A percentile compares a stretch with the other conserved stretches of the same genome.
These are phyloP conservation scores for Cucurbita argyrosperma DNA, from an alignment of 306 rosid species.

Conservation along the genomic window DNA sequence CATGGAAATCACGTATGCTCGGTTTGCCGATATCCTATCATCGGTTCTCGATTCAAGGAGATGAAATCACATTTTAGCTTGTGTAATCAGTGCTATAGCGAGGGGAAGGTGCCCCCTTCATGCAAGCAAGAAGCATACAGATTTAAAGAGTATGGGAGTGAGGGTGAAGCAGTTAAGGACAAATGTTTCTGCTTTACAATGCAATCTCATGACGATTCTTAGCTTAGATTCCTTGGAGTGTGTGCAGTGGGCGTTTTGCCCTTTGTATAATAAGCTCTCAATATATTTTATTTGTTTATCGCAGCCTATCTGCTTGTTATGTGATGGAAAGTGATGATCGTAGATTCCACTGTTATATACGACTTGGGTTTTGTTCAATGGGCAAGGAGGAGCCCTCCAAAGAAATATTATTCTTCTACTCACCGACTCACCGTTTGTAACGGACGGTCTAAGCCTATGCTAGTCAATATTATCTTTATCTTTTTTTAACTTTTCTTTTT, in stretches of 20 bases:
- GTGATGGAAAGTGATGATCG: background rate
- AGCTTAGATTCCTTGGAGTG: slow-evolving; percentile 26
- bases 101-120: slow-evolving; percentile 93
- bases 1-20: slow-evolving; percentile 68
- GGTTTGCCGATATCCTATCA: slow-evolving; percentile 77
- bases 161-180: slow-evolving; percentile 66
- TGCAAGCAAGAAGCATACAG: slow-evolving; percentile 82
- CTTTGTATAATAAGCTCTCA: slow-evolving; percentile 35
- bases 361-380: background rate
- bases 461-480: no score
- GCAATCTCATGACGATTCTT: slow-evolving; percentile 48
- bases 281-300: slow-evolving; percentile 15
- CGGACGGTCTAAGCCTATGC: no score
- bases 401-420: background rate
- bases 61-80: slow-evolving; percentile 65
- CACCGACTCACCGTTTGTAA: no score
- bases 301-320: slow-evolving; percentile 5
- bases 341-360: background rate
- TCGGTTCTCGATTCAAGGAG: slow-evolving; percentile 90
- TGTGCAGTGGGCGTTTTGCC: slow-evolving; percentile 23
- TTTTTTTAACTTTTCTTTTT: no score
- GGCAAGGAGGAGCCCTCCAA: background rate
- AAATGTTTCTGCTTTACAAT: slow-evolving; percentile 67
- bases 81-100: slow-evolving; percentile 93
- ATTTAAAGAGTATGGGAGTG: slow-evolving; percentile 81